Evolutionary conservation across 1,284 basidiomycete species (phyloP).

Genomic region (Malassezia cuniculi): DNA sequence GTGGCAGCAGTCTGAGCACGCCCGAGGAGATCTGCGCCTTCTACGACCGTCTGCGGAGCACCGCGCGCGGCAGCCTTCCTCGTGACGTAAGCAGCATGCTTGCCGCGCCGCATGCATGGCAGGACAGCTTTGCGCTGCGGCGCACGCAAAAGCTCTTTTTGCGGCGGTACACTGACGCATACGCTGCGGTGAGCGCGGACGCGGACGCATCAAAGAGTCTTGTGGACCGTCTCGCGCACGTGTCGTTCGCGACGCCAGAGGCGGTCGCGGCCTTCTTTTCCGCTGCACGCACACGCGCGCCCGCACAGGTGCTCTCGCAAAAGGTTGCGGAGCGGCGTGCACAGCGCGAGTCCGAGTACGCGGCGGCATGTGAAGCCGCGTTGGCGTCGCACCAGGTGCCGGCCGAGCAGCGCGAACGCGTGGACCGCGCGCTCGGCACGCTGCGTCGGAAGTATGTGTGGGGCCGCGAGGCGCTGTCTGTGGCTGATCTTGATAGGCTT

Average conservation of each 20-base stretch:
- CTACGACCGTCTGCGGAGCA: conserved; percentile 3
- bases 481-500: conserved; percentile 55
- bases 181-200: conserved; percentile 1
- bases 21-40: conserved; percentile 1
- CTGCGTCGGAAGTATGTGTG: conserved; percentile 3
- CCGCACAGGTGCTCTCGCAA: conserved; percentile 45
- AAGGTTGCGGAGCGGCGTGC: conserved; percentile 25
- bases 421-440: conserved; percentile 9
- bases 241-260: conserved; percentile 53
- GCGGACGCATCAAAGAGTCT: not conserved
- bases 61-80: too few relatives aligned
- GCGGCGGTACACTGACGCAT: conserved; percentile 9
- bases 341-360: conserved; percentile 55
- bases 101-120: conserved; percentile 8
- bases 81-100: too few relatives aligned
- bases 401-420: conserved; percentile 8
- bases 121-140: conserved; percentile 2
- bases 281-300: conserved; percentile 10
- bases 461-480: conserved; percentile 25
- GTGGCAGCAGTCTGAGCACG: not conserved
- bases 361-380: conserved; percentile 51
- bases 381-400: conserved; percentile 47
- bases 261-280: conserved; percentile 51
- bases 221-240: conserved; percentile 36
- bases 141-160: conserved; percentile 10